Percentiles rank a stretch among this genome's conserved stretches.
Conservation (phyloP, 169 alveolate genomes). For the Eimeria praecox region DNA sequence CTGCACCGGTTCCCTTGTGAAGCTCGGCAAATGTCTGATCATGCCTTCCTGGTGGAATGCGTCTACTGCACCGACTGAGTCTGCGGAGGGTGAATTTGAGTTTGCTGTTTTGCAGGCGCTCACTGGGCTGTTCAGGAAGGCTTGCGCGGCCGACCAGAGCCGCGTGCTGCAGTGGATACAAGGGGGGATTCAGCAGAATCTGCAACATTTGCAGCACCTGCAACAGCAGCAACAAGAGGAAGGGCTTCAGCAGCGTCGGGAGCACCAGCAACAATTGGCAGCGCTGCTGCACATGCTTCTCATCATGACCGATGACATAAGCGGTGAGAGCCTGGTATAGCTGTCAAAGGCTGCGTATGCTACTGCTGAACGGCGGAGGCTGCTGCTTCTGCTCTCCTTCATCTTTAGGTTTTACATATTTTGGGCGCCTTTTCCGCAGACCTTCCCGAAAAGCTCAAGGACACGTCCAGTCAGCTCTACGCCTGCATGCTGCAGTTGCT, state of each 20-base stretch:
- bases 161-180: slow-evolving; percentile 61
- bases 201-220: slow-evolving; percentile 40
- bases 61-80: neutral
- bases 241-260: slow-evolving; percentile 34
- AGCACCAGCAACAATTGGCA: slow-evolving; percentile 48
- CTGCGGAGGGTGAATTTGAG: neutral
- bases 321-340: neutral
- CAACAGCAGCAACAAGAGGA: slow-evolving; percentile 58
- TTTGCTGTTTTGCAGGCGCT: slow-evolving; percentile 50
- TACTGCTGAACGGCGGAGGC: neutral
- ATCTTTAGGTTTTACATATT: neutral
- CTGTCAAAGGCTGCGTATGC: neutral
- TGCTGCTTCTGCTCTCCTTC: neutral
- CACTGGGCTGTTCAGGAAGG: slow-evolving; percentile 42
- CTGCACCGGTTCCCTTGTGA: neutral
- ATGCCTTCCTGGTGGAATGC: neutral
- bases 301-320: slow-evolving; percentile 53
- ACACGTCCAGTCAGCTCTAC: slow-evolving; percentile 42
- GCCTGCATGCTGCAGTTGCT: slow-evolving; percentile 51
- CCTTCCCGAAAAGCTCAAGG: slow-evolving; percentile 51
- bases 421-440: slow-evolving; percentile 32
- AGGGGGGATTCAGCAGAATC: slow-evolving; percentile 59
- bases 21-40: neutral
- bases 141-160: slow-evolving; percentile 50
- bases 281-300: slow-evolving; percentile 60